phyloP scores from a whole-genome alignment of 2,329 filamentous ascomycete species.

The Pseudogymnoascus sp. region DNA sequence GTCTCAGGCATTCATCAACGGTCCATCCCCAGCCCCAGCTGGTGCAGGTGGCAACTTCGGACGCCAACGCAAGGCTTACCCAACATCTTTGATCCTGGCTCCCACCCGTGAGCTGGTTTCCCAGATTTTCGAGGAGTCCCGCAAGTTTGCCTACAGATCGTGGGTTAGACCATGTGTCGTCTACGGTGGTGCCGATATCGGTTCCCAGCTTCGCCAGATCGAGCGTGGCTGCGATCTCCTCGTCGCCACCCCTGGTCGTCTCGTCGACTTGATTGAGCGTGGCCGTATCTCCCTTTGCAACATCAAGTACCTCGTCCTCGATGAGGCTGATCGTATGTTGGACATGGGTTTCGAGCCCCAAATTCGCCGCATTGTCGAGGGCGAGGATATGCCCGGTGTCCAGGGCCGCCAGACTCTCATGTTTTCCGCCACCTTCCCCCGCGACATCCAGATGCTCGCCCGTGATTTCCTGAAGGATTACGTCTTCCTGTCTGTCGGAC shows the following conservation, averaged over 20 bases:
- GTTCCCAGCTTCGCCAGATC: slow-evolving; percentile 94
- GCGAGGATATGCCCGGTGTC: slow-evolving; percentile 90
- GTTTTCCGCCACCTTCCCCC: slow-evolving; percentile 99
- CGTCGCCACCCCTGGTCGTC: slow-evolving; percentile 92
- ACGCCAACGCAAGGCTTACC: slow-evolving; percentile 95
- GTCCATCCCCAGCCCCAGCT: slow-evolving; percentile 64
- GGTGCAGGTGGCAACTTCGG: slow-evolving; percentile 65
- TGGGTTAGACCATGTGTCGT: slow-evolving; percentile 98
- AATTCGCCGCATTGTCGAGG: slow-evolving; percentile 96
- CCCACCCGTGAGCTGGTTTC: slow-evolving; percentile 97
- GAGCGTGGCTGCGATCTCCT: slow-evolving; percentile 92
- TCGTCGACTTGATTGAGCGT: slow-evolving; percentile 97
- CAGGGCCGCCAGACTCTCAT: slow-evolving; percentile 91
- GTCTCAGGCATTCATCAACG: slow-evolving; percentile 90
- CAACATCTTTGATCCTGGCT: slow-evolving; percentile 89
- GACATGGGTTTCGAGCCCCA: slow-evolving; percentile 99
- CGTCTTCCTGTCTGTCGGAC: slow-evolving; percentile 95
- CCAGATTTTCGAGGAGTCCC: slow-evolving; percentile 94
- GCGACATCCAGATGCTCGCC: slow-evolving; percentile 98
- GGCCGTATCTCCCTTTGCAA: slow-evolving; percentile 94
- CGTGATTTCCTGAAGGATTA: slow-evolving; percentile 99
- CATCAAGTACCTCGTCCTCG: slow-evolving; percentile 98
- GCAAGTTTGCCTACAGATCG: slow-evolving; percentile 97
- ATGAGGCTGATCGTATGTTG: slow-evolving; percentile 99
- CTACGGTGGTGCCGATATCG: slow-evolving; percentile 98